phyloP scores from a whole-genome alignment of 495 filamentous ascomycete species.

The Penicillium cosmopolitanum region DNA sequence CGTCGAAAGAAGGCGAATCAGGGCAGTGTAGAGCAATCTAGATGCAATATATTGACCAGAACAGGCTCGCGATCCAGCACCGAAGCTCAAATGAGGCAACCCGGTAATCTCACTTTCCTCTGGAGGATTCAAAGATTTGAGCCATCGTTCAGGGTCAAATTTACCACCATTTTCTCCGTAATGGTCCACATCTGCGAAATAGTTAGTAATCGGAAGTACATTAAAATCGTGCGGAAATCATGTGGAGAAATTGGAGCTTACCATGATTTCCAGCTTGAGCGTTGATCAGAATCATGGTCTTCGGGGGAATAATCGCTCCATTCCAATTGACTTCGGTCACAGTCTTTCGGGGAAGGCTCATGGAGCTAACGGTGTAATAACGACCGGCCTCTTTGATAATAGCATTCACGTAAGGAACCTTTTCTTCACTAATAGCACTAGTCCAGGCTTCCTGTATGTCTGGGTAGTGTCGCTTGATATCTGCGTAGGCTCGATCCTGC shows the following conservation, averaged over 20 bases:
- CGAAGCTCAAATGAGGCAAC: slow-evolving; percentile 54
- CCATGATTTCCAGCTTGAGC: slow-evolving; percentile 62
- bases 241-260: slow-evolving; percentile 26
- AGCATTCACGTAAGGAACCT: slow-evolving; percentile 51
- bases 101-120: slow-evolving; percentile 40
- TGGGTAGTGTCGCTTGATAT: slow-evolving; percentile 55
- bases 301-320: slow-evolving; percentile 55
- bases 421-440: slow-evolving; percentile 49
- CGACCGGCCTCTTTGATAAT: slow-evolving; percentile 58
- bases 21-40: slow-evolving; percentile 52
- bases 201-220: not conserved
- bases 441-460: slow-evolving; percentile 53
- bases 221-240: not conserved
- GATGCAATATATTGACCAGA: slow-evolving; percentile 55
- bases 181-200: slow-evolving; percentile 47
- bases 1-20: slow-evolving; percentile 50
- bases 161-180: slow-evolving; percentile 51
- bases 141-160: slow-evolving; percentile 60
- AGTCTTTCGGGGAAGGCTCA: slow-evolving; percentile 57
- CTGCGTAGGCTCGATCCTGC: slow-evolving; percentile 56
- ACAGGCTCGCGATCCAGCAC: slow-evolving; percentile 56
- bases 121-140: slow-evolving; percentile 40
- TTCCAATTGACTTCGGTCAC: slow-evolving; percentile 57
- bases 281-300: slow-evolving; percentile 61
- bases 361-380: slow-evolving; percentile 58